Evolutionary conservation across 352 stramenopile genomes (phyloP).

Genomic region (Globisporangium parvum): DNA sequence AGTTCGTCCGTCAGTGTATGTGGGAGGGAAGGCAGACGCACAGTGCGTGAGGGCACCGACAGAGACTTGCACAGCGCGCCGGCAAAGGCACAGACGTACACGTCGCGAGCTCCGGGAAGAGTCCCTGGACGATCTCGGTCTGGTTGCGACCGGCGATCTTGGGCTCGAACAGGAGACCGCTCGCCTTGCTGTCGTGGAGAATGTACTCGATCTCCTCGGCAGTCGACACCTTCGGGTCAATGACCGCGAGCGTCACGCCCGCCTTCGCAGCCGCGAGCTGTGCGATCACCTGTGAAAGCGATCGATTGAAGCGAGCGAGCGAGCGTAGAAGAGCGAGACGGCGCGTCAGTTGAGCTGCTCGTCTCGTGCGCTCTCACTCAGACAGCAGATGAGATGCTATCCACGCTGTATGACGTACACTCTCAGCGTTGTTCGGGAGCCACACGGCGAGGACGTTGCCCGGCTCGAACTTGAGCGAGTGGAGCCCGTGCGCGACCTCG

Average conservation of each 20-base stretch:
- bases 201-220: slow-evolving; percentile 78
- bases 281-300: slow-evolving; percentile 41
- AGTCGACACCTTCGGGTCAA: slow-evolving; percentile 67
- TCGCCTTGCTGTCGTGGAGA: slow-evolving; percentile 75
- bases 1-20: neutral
- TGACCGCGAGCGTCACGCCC: slow-evolving; percentile 75
- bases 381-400: neutral
- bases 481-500: slow-evolving; percentile 73
- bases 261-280: slow-evolving; percentile 82
- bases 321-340: neutral
- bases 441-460: slow-evolving; percentile 79
- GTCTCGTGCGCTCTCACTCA: too few species aligned
- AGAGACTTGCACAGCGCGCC: neutral
- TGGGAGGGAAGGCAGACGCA: neutral
- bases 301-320: neutral
- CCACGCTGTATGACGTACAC: slow-evolving; percentile 22
- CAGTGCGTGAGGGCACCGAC: neutral
- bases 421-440: slow-evolving; percentile 82
- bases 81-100: slow-evolving; percentile 29
- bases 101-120: slow-evolving; percentile 74
- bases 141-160: slow-evolving; percentile 76
- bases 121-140: slow-evolving; percentile 54
- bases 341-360: neutral
- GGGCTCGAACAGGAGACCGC: slow-evolving; percentile 76
- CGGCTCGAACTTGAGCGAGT: slow-evolving; percentile 61